Percentiles rank a stretch among this genome's conserved stretches.
Conservation (phyloP, 108 stramenopile species). For the Skeletonema menzelii region DNA sequence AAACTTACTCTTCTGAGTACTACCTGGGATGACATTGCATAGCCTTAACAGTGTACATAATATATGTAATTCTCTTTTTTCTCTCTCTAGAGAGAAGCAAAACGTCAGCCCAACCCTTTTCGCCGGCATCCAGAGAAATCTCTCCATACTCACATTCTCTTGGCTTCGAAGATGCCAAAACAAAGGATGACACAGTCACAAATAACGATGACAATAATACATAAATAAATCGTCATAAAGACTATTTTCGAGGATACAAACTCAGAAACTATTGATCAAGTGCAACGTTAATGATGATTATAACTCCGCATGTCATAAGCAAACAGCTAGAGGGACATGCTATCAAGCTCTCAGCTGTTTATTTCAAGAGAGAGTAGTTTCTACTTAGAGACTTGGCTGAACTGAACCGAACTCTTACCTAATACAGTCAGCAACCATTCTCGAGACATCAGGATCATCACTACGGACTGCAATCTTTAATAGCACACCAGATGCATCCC, state of each 20-base stretch:
- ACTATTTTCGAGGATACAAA: background rate
- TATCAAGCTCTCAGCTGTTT: background rate
- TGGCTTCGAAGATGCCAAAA: too few relatives aligned
- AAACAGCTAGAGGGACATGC: background rate
- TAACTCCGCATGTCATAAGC: background rate
- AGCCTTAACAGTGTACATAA: background rate
- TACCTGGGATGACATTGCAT: background rate
- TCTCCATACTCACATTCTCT: too few relatives aligned
- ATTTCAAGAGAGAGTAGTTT: background rate
- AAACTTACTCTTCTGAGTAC: background rate
- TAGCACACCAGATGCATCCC: constrained; percentile 54
- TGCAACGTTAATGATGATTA: background rate
- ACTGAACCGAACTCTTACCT: constrained; percentile 31
- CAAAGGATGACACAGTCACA: too few relatives aligned
- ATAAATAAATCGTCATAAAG: too few relatives aligned
- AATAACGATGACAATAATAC: too few relatives aligned
- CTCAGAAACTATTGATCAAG: background rate
- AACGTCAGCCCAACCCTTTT: too few relatives aligned
- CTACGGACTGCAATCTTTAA: constrained; percentile 86
- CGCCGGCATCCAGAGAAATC: too few relatives aligned
- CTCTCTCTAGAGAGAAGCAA: too few relatives aligned
- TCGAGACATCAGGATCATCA: constrained; percentile 54
- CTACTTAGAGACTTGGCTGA: background rate
- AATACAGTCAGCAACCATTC: constrained; percentile 77
- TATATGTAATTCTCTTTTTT: background rate